A percentile compares a stretch with the other conserved stretches of the same genome.
These are phyloP conservation scores for Coriaria nepalensis DNA, from an alignment of 306 rosid species.

Conservation along the genomic window DNA sequence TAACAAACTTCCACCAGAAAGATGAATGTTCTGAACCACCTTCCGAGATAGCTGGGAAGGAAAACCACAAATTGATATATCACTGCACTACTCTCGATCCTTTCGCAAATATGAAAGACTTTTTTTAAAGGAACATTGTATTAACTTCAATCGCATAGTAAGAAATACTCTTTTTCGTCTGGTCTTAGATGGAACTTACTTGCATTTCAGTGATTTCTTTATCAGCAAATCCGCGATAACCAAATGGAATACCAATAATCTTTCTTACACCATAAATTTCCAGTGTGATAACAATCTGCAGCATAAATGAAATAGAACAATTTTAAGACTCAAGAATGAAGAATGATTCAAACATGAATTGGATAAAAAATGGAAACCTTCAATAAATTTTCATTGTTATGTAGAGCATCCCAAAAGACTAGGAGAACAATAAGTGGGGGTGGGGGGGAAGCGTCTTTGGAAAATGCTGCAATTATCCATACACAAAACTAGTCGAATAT, in stretches of 20 bases:
- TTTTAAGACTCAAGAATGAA: background rate
- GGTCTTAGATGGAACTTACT: constrained; percentile 31
- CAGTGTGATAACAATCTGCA: constrained; percentile 95
- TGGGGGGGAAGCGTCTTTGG: no score
- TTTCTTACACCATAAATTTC: constrained; percentile 89
- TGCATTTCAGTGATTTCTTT: constrained; percentile 65
- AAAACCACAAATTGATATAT: constrained; percentile 12
- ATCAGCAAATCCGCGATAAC: constrained; percentile 90
- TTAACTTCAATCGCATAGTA: no score
- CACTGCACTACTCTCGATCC: constrained; percentile 9
- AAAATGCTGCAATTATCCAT: no score
- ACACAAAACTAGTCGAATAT: no score
- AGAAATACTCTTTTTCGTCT: no score
- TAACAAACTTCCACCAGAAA: constrained; percentile 96
- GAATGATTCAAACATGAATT: background rate
- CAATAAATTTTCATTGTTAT: background rate
- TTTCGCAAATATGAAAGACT: background rate
- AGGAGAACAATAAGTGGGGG: no score
- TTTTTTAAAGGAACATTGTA: no score
- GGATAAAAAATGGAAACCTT: background rate
- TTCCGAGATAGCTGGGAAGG: constrained; percentile 67
- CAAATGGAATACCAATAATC: constrained; percentile 95
- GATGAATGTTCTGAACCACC: constrained; percentile 96
- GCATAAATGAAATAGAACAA: constrained; percentile 13
- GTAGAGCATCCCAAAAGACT: no score